Percentiles rank a stretch among this genome's conserved stretches.
phyloP scores from a whole-genome alignment of 2,329 filamentous ascomycete species.

The Calonectria honghensis region DNA sequence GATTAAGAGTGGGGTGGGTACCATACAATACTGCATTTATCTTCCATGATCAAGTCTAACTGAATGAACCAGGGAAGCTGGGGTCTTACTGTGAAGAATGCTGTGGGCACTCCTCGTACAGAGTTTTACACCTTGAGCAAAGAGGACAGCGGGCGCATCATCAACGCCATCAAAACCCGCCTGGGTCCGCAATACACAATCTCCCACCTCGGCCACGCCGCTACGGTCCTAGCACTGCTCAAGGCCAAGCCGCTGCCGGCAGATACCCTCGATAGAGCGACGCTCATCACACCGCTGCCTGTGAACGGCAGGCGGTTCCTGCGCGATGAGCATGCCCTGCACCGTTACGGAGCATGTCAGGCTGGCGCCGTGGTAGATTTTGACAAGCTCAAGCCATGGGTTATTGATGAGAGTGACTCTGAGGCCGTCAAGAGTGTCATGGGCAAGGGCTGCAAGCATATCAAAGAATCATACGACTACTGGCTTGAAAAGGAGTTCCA shows the following conservation, averaged over 20 bases:
- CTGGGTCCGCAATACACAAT: conserved; percentile 1
- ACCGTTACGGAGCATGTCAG: not conserved
- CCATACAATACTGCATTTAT: no score
- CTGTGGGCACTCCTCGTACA: not conserved
- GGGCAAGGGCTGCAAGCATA: not conserved
- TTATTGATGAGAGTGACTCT: not conserved
- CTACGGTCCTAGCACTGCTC: not conserved
- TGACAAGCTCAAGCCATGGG: not conserved
- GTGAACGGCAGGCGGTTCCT: not conserved
- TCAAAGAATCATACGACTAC: not conserved
- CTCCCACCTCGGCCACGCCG: not conserved
- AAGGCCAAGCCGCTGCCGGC: not conserved
- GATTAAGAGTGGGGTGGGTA: not conserved
- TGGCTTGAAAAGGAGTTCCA: not conserved
- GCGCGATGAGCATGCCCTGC: not conserved
- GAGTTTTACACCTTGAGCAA: not conserved
- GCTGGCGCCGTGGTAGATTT: not conserved
- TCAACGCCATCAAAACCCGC: not conserved
- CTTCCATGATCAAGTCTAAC: not conserved
- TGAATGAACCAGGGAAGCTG: not conserved
- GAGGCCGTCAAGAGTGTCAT: not conserved
- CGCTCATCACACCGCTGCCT: not conserved
- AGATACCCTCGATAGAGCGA: not conserved
- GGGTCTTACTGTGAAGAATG: not conserved
- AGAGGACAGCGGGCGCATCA: not conserved